Conservation (phyloP, 768 basidiomycete species). For the Leccinum sublutescens region DNA sequence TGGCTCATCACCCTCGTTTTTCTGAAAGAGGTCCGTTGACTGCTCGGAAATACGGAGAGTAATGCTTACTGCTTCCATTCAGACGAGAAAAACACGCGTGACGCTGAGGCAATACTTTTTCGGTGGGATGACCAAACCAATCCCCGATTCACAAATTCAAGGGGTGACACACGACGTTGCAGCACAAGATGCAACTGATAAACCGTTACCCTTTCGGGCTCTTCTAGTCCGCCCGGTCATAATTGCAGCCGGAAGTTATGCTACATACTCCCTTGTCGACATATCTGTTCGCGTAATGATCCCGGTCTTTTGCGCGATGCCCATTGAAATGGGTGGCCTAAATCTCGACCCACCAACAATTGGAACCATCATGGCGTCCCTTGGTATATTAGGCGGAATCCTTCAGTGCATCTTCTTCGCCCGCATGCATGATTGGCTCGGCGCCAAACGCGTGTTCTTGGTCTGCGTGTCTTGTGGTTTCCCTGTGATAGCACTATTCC, state of each 20-base stretch:
- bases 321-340: constrained; percentile 32
- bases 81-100: constrained; percentile 17
- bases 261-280: constrained; percentile 57
- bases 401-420: constrained; percentile 66
- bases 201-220: constrained; percentile 44
- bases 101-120: constrained; percentile 20
- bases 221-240: constrained; percentile 53
- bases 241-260: constrained; percentile 60
- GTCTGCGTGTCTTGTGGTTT: constrained; percentile 46
- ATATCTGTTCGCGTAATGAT: constrained; percentile 53
- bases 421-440: constrained; percentile 50
- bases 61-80: not conserved
- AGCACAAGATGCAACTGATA: not conserved
- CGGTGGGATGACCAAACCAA: constrained; percentile 1
- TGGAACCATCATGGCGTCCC: constrained; percentile 24
- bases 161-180: not conserved
- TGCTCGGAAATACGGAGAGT: not conserved
- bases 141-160: not conserved
- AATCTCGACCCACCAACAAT: constrained; percentile 29
- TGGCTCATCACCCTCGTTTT: constrained; percentile 50
- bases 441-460: constrained; percentile 59
- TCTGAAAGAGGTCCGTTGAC: constrained; percentile 49
- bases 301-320: constrained; percentile 34
- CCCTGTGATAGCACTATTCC: constrained; percentile 45
- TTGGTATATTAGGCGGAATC: constrained; percentile 35